Evolutionary conservation across 1,139 yeast genomes (phyloP).

Genomic region (Hyphopichia khmerensis): DNA sequence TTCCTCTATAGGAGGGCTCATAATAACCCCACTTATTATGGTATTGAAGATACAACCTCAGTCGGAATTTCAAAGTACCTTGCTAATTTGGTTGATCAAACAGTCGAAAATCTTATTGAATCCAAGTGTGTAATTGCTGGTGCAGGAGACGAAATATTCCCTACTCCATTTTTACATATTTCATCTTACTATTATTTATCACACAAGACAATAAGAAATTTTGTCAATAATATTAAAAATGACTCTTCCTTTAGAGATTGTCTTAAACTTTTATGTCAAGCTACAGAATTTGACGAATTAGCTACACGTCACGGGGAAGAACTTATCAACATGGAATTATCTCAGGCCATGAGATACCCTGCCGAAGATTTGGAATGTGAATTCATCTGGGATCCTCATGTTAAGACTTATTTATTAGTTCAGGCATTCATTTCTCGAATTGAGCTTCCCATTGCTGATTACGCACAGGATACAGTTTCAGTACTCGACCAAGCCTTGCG

Average conservation of each 20-base stretch:
- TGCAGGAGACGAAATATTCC: constrained; percentile 52
- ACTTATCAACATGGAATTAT: constrained; percentile 85
- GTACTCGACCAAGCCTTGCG: constrained; percentile 93
- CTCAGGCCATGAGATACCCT: constrained; percentile 74
- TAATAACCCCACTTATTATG: constrained; percentile 93
- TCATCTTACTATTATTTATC: constrained; percentile 92
- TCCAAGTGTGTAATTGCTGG: constrained; percentile 65
- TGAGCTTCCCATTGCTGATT: constrained; percentile 92
- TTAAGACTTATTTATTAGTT: constrained; percentile 77
- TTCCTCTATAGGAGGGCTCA: constrained; percentile 91
- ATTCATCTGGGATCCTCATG: constrained; percentile 94
- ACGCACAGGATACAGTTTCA: constrained; percentile 89
- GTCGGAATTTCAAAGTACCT: constrained; percentile 72
- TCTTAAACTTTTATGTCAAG: constrained; percentile 69
- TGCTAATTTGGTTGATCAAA: constrained; percentile 67
- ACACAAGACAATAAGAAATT: constrained; percentile 78
- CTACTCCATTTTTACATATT: constrained; percentile 84
- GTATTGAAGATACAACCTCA: constrained; percentile 68
- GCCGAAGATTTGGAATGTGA: constrained; percentile 65
- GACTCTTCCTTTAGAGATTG: constrained; percentile 66
- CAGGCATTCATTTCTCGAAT: constrained; percentile 86
- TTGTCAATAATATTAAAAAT: constrained; percentile 52
- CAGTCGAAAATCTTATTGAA: constrained; percentile 65
- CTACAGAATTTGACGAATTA: constrained; percentile 86
- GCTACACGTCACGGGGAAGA: constrained; percentile 97